Evolutionary conservation across 179 eudicot genomes (phyloP).

Genomic region (Corrigiola litoralis): DNA sequence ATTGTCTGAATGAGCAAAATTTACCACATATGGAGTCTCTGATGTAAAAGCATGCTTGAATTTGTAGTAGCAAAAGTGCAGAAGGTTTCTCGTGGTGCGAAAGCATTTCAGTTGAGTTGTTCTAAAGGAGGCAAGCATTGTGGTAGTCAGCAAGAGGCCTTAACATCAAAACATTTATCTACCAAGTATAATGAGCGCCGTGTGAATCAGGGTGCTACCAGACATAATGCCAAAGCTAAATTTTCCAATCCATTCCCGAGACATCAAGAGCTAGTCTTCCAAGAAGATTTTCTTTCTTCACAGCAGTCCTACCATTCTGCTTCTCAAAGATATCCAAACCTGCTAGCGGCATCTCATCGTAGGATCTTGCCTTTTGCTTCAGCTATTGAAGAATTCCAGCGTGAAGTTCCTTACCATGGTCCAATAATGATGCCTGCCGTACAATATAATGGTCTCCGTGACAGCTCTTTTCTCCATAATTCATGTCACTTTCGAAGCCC

Average conservation of each 20-base stretch:
- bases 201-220: conserved; percentile 13
- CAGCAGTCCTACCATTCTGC: conserved; percentile 17
- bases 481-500: conserved; percentile 3
- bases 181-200: conserved; percentile 5
- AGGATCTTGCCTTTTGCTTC: conserved; percentile 11
- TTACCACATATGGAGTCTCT: background rate
- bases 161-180: conserved; percentile 13
- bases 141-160: conserved; percentile 18
- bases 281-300: conserved; percentile 1
- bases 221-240: conserved; percentile 9
- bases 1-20: background rate
- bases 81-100: conserved; percentile 25
- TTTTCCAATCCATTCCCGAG: conserved; percentile 13
- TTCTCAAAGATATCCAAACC: conserved; percentile 25
- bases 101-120: conserved; percentile 27
- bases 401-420: conserved; percentile 5
- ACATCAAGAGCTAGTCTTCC: conserved; percentile 10
- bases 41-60: background rate
- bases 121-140: conserved; percentile 22
- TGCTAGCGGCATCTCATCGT: conserved; percentile 15
- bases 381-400: conserved; percentile 6
- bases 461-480: conserved; percentile 7
- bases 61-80: conserved; percentile 36
- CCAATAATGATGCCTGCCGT: conserved; percentile 4
- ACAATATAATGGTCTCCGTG: conserved; percentile 1